Evolutionary conservation across 805 yeast genomes (phyloP).

Genomic region (Pichia rugopelliculosa): DNA sequence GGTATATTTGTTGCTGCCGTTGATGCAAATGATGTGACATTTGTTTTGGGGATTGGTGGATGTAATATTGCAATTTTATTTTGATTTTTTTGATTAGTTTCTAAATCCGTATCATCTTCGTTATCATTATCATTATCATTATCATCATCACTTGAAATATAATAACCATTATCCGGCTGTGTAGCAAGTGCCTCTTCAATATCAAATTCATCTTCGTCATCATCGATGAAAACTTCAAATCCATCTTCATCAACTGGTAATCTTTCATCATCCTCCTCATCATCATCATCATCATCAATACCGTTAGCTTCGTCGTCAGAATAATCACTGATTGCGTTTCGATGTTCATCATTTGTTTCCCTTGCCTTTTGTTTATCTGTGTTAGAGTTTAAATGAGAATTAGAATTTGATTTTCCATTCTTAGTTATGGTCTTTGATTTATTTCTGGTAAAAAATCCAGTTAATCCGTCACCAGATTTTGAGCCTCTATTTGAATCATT

Average conservation of each 20-base stretch:
- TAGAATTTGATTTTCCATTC: neutral
- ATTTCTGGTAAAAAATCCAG: neutral
- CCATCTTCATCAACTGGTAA: conserved; percentile 1
- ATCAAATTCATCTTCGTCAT: conserved; percentile 8
- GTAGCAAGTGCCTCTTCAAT: neutral
- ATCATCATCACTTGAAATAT: neutral
- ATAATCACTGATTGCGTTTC: conserved; percentile 28
- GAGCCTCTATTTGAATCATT: neutral
- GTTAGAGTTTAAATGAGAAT: neutral
- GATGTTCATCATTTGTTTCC: neutral
- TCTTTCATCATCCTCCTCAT: conserved; percentile 6
- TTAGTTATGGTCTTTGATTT: neutral
- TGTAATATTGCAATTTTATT: neutral
- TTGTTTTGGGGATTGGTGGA: neutral
- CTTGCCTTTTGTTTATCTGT: neutral
- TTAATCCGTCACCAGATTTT: neutral
- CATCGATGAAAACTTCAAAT: conserved; percentile 4
- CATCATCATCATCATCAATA: conserved; percentile 13
- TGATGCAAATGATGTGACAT: neutral
- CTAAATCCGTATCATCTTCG: neutral
- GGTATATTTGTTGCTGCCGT: neutral
- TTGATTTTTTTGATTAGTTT: neutral
- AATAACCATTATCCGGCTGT: too few species aligned
- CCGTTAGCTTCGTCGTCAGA: conserved; percentile 9
- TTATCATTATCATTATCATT: neutral